phyloP scores from a whole-genome alignment of 176 grass and related monocot genomes.

The Echinochloa phyllopogon region DNA sequence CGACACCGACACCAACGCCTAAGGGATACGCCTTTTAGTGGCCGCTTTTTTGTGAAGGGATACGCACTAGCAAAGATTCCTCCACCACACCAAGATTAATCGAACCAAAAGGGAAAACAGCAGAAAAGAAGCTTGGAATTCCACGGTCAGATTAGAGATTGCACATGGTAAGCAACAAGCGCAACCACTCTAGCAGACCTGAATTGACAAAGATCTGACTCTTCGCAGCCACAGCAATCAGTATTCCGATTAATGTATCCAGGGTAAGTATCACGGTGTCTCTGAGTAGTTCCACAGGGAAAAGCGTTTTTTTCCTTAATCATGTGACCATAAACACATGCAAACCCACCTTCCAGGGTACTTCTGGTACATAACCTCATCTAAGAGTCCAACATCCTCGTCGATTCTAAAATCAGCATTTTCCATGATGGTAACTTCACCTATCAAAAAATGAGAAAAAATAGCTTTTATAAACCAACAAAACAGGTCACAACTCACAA shows the following conservation, averaged over 20 bases:
- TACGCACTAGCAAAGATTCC: slow-evolving; percentile 42
- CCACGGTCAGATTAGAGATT: slow-evolving; percentile 9
- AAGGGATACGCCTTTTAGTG: slow-evolving; percentile 13
- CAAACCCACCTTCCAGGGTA: slow-evolving; percentile 46
- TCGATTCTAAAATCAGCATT: background rate
- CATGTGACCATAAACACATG: slow-evolving; percentile 2
- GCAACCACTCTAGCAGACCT: slow-evolving; percentile 12
- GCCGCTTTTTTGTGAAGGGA: slow-evolving; percentile 28
- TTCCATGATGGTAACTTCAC: slow-evolving; percentile 41
- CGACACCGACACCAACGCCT: background rate
- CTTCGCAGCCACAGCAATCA: background rate
- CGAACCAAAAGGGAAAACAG: slow-evolving; percentile 13
- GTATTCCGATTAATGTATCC: background rate
- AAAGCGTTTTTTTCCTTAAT: background rate
- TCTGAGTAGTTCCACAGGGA: slow-evolving; percentile 17
- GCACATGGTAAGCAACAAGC: slow-evolving; percentile 24
- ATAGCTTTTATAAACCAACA: background rate
- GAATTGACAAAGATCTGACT: slow-evolving; percentile 37
- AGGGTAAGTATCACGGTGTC: slow-evolving; percentile 26
- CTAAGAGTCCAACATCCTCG: slow-evolving; percentile 29
- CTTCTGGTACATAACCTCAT: slow-evolving; percentile 36
- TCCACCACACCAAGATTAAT: slow-evolving; percentile 29
- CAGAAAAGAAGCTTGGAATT: slow-evolving; percentile 19
- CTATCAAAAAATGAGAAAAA: slow-evolving; percentile 30
- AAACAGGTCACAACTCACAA: background rate